Evolutionary conservation across 202 grass and related monocot genomes (phyloP), one percentile per base, ranked within the genome.

Genomic region (Dendrocalamus latiflorus): DNA sequence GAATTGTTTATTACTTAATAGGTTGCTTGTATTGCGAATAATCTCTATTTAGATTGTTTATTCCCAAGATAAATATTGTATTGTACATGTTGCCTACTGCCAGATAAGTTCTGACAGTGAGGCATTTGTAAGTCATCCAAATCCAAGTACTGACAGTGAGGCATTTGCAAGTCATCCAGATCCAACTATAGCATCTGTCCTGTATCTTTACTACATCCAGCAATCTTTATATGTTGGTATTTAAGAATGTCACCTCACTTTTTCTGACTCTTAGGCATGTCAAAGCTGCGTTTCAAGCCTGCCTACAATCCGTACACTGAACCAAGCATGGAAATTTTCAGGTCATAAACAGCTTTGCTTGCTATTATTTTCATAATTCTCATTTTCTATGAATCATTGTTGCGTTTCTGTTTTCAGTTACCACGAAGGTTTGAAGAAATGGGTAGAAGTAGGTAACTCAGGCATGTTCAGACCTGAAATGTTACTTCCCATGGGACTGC

Each of bases 391-490:
- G 61, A 71, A 60, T 74, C 11, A 43, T 85, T 48, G 4, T 77
- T 77, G 30, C 16, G 37, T 67, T 36, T 36, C 9, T 68, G 6
- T 65, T 78, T 87, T 64, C 85, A 98, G 96, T 88, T 98, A 95
- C 54, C 96, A 98, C 2, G 89, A 98, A 30, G 93, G 86, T 58
- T 84, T 98, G 12, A 85, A 95, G 76, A 98, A 98, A 88, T 98
- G 96, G 96, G 93, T 98, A 8, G 96, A 98, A 72, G 72, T 98
- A 10, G 96, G 96, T 72, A 98, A 93, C 81, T 98, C 96, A 9
- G 93, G 93, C 74, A 98, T 98, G 93, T 98, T 98, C 65, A 95
- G 93, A 56, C 96, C 93, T 48, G 96, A 98, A 83, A 95, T 98
- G 93, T 83, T 98, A 65, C 93, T 95, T 81, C 93, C 96, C 9